Base-by-base conservation (phyloP, 2,329 filamentous ascomycete species). In the Aschersonia sp. region DNA sequence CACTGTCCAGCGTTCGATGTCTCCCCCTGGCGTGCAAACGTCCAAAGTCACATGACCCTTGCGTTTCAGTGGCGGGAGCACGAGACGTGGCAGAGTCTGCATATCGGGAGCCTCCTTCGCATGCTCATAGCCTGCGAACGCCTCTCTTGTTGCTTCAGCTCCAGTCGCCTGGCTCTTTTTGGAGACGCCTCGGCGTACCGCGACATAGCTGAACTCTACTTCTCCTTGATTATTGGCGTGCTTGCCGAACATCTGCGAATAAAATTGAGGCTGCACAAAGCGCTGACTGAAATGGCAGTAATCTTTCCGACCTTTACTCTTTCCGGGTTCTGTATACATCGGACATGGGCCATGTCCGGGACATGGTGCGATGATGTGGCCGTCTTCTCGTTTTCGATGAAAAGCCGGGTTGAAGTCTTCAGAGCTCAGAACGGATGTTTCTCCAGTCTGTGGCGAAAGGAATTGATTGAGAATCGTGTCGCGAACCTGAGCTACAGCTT, bases 1-100 rank as follows among this genome's bases (percentile, higher is more conserved):
- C 0, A 98, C 83, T 0, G 84, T 92, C 92, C 92, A 98, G 48
- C 92, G 85, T 69, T 98, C 90, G 35, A 96, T 80, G 42, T 76
- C 80, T 33, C 86, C 92, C 1, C 78, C 74, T 0, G 90, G 84
- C 0, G 92, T 97, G 70, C 92, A 98, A 3, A 97, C 62, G 60
- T 98, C 92, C 31, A 98, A 69, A 12, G 84, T 87, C 42, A 97
- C 82, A 61, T 98, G 92, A 0, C 88, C 87, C 40, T 79, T 80
- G 30, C 87, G 79, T 69, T 98, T 98, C 50, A 98, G 71, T 1
- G 92, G 87, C 0, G 83, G 78, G 31, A 89, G 71, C 43, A 98
- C 72, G 31, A 82, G 69, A 12, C 92, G 81, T 0, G 92, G 92
- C 0, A 97, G 78, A 0, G 81, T 75, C 9, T 88, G 75, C 39